A percentile compares a stretch with the other conserved stretches of the same genome.
Conservation (phyloP, 2,329 filamentous ascomycete genomes). For the Didymellaceae sp. region DNA sequence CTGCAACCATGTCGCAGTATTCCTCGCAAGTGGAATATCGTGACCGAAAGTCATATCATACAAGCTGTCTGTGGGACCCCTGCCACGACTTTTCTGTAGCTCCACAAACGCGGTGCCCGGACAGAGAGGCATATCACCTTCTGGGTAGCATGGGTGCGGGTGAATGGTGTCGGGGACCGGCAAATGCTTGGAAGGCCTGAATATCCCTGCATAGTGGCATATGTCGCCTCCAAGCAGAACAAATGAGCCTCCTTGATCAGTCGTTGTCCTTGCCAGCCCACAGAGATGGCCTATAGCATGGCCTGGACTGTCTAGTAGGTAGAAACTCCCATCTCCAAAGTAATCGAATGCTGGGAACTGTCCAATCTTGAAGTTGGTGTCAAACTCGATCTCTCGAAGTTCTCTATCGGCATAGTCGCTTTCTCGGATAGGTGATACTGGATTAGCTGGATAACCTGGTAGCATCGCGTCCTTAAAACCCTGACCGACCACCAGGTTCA, state of each 20-base stretch:
- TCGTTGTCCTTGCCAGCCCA: constrained; percentile 55
- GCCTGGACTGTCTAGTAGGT: constrained; percentile 61
- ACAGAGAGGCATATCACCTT: constrained; percentile 18
- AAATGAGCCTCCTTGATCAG: constrained; percentile 24
- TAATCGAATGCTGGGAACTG: constrained; percentile 59
- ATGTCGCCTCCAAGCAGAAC: constrained; percentile 39
- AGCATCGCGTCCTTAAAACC: constrained; percentile 57
- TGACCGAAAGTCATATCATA: constrained; percentile 29
- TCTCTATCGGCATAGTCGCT: constrained; percentile 30
- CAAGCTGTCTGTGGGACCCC: constrained; percentile 12
- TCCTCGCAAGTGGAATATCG: constrained; percentile 27
- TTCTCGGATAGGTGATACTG: constrained; percentile 27
- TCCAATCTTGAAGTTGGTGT: constrained; percentile 44
- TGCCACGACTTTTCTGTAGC: constrained; percentile 21
- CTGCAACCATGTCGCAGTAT: constrained; percentile 29
- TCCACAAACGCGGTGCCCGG: constrained; percentile 28
- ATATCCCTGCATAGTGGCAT: constrained; percentile 35
- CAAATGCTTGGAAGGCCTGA: constrained; percentile 32
- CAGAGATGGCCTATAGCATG: constrained; percentile 60
- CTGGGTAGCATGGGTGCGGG: constrained; percentile 23
- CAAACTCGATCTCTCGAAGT: constrained; percentile 33
- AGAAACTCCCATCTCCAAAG: constrained; percentile 64
- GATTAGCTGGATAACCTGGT: constrained; percentile 55
- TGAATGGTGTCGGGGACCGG: constrained; percentile 28
- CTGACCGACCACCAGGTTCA: constrained; percentile 60